Base-by-base conservation (phyloP, 352 stramenopile genomes). In the Peronospora belbahrii region DNA sequence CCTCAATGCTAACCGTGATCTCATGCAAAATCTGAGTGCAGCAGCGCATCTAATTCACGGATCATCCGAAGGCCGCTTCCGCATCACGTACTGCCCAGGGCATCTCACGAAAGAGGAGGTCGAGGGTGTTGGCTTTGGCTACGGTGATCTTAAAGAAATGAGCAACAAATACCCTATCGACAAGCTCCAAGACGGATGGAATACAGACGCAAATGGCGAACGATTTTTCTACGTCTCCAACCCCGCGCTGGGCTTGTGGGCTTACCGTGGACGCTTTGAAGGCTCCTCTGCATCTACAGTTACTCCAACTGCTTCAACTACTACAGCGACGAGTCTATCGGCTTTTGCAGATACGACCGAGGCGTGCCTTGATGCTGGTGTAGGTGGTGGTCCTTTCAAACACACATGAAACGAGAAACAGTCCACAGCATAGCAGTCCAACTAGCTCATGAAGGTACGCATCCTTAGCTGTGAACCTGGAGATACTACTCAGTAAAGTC, bases 161-260 rank as follows among this genome's bases (percentile, higher is more conserved):
- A 74, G 68, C 22, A 48, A 67, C 19, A 85, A 80, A 36, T 97
- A 97, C 50, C 66, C 92, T 35, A 54, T 87, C 19, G 47, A 78
- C 7, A 62, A 73, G 22, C 69, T 97, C 1, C 70, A 91, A 41
- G 94, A 98, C 63, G 95, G 94, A 32, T 98, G 89, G 90, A 97
- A 98, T 59, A 68, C 71, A 8, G 72, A 89, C 9, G 70, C 83
- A 6, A 60, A 70, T 5, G 76, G 75, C 11, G 84, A 97, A 56
- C 77, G 87, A 28, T 97, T 97, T 62, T 99, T 92, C 68, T 99
- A 94, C 68, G 96, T 99, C 28, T 95, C 88, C 10, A 98, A 98
- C 63, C 95, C 95, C 4, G 92, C 95, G 11, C 65, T 98, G 17
- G 95, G 95, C 10, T 72, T 99, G 18, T 99, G 95, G 95, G 95